Base-by-base conservation (phyloP, 2,329 filamentous ascomycete species). In the Stagonosporopsis cucurbitacearum region DNA sequence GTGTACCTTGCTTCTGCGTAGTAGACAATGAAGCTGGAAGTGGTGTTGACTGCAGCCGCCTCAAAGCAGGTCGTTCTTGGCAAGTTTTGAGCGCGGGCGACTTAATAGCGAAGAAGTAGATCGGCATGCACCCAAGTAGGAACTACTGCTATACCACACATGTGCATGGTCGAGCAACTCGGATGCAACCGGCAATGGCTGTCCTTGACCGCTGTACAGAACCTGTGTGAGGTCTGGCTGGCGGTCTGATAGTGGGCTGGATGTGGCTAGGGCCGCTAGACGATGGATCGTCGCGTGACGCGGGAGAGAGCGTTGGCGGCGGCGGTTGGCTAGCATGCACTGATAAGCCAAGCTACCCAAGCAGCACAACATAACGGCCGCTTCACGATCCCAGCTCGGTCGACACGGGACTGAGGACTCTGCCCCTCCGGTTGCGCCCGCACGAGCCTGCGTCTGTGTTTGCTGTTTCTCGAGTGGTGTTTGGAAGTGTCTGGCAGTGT, bases 271-370 rank as follows among this genome's bases (percentile, higher is more conserved):
- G 36, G n/a, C 17, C 30, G 54, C 39, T 51, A 57, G 48, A 28
- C 35, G n/a, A 46, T 48, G 46, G 50, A 49, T 60, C 51, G 50
- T 57, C 62, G 64, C 59, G 60, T 65, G 60, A 65, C 48, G 54
- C 60, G 56, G 59, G 46, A 59, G 57, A 54, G 37, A 19, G 33
- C 39, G 42, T 59, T 54, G 58, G 50, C 49, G 50, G 56, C 53
- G 58, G 62, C 59, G 61, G 63, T 57, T 59, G 54, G 50, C 52
- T 53, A 43, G 43, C 32, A 39, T 39, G 36, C 49, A 33, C 42
- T 28, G 64, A 66, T 66, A 66, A 65, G 64, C 64, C 58, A 60
- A 62, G 57, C 51, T 42, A 42, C 50, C 64, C 58, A 60, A 62
- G 57, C 51, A 45, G 45, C 50, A 58, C 58, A 62, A 62, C 62